Base-by-base conservation (phyloP, 495 filamentous ascomycete species). In the Penicillium goetzii region DNA sequence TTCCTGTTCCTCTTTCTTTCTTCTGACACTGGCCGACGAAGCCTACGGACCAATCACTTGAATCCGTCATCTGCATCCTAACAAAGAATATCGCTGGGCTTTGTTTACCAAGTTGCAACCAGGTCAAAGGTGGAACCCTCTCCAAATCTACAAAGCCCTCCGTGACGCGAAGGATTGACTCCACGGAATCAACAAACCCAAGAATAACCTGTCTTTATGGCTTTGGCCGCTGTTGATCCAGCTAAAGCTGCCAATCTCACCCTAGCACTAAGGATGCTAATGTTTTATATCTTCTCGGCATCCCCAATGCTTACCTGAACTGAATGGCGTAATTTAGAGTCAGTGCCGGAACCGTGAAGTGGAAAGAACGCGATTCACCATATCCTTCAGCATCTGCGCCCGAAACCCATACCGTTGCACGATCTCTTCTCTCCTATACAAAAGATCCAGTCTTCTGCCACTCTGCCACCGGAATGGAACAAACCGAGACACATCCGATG, bases 361-460 rank as follows among this genome's bases (percentile, higher is more conserved):
- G 54, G 9, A n/a, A 61, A 58, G 51, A 15, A 62, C 60, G 9
- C 63, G 36, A 26, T 64, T 63, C 23, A 25, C 43, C 9, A 61
- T 32, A 32, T 56, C 56, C 36, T 52, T 36, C 4, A 61, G 30
- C 45, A 41, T 26, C 38, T 60, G 54, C 32, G 60, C 57, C 26
- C 60, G 47, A 34, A 67, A 52, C 3, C 58, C 32, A 57, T 74
- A 40, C 56, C 56, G 58, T 55, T 63, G 59, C 15, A 50, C 52
- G 26, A 68, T 64, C n/a, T 72, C 53, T 38, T 19, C 60, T 80
- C 80, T 83, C 4, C 81, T 78, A 26, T 72, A 32, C 63, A 5
- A 85, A 78, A n/a, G 8, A 83, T 74, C 1, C 68, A 65, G 56
- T 54, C 67, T 56, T 76, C 75, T 15, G 82, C 76, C 83, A 85